Base-by-base conservation (phyloP, 192 early-diverging fungal species). In the Gryganskiella cystojenkinii region DNA sequence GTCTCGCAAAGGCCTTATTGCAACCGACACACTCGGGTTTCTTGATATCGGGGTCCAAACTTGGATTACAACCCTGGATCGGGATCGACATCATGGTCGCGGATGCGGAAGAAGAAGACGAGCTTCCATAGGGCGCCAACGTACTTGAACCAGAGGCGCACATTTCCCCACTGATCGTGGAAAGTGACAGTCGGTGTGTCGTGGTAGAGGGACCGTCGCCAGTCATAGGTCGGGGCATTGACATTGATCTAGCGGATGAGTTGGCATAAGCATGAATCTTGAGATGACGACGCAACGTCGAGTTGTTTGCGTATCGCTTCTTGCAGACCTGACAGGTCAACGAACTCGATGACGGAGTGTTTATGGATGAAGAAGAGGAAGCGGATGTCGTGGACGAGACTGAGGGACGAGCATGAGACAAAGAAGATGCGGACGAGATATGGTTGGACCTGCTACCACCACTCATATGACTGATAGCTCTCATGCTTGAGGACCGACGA, bases 21-120 rank as follows among this genome's bases (percentile, higher is more conserved):
- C 73, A 76, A 0, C 73, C 73, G 0, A 68, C 65, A 37, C 73
- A 76, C 25, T 76, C 73, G 1, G 73, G 73, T 25, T 76, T 76
- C 46, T 52, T 56, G 27, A 67, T 55, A 15, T 62, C 34, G 1
- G 73, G 73, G 37, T 76, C 73, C 2, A 28, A 61, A 2, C 52
- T 33, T 2, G 72, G 64, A 14, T 45, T 66, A 11, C 67, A 75
- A 11, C 72, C 72, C 17, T 34, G 47, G 25, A 49, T 56, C 1
- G 37, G 37, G 37, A 40, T 9, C 13, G 37, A 13, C 1, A 27
- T 25, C 25, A 31, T 34, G 6, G 2, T 28, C 7, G 22, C 30
- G 30, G 28, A 3, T 8, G 28, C 27, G 30, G 10, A 0, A 0
- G 52, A 31, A 54, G 28, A 3, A 15, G 52, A 28, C 13, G 37